These are phyloP conservation scores for Colletotrichum noveboracense DNA, from an alignment of 2,329 filamentous ascomycete species.

Conservation along the genomic window DNA sequence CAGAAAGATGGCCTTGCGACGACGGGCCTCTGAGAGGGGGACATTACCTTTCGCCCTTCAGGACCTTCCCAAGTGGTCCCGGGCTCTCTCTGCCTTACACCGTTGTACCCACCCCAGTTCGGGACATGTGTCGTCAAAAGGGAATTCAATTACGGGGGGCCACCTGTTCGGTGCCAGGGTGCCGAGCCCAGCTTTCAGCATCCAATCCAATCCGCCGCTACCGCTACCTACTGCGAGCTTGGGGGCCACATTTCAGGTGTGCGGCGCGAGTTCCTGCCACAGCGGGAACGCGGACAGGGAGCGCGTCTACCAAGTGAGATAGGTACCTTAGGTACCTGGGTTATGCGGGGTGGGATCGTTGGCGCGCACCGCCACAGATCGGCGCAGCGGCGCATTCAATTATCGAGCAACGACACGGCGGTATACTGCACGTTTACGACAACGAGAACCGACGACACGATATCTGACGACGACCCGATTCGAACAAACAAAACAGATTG, in stretches of 20 bases:
- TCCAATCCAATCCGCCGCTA: not conserved
- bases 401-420: not conserved
- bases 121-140: constrained; percentile 28
- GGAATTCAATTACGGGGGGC: constrained; percentile 3
- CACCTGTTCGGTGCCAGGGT: constrained; percentile 6
- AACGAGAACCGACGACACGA: not conserved
- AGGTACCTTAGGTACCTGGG: not conserved
- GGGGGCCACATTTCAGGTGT: not conserved
- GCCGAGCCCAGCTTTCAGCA: not conserved
- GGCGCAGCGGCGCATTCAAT: not conserved
- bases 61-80: not conserved
- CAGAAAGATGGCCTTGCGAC: not conserved
- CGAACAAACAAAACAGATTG: not conserved
- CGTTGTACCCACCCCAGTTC: not conserved
- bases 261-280: constrained; percentile 1
- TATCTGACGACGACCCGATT: not conserved
- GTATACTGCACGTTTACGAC: not conserved
- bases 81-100: not conserved
- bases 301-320: not conserved
- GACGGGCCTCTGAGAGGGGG: not conserved
- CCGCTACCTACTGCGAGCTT: not conserved
- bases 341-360: constrained; percentile 2
- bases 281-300: not conserved
- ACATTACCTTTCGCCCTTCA: constrained; percentile 11
- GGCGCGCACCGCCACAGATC: constrained; percentile 19